Conservation (phyloP, 305 asterid species). For the Plantago coronopus region DNA sequence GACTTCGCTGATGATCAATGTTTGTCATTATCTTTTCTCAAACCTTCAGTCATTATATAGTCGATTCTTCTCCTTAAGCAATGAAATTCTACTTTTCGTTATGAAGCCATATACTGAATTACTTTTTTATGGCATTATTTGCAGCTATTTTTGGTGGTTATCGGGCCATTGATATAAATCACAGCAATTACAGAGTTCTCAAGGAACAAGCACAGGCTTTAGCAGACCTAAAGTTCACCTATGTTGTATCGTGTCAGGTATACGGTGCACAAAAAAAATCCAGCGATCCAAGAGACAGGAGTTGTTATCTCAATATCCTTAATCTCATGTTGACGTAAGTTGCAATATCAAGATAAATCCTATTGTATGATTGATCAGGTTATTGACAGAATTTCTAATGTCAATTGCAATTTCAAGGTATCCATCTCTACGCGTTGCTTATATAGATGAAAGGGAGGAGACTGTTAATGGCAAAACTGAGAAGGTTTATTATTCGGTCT, state of each 20-base stretch:
- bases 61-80: conserved; percentile 6
- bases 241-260: conserved; percentile 93
- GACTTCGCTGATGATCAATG: conserved; percentile 69
- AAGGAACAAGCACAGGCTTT: conserved; percentile 75
- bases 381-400: conserved; percentile 18
- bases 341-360: conserved; percentile 21
- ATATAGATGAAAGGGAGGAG: conserved; percentile 92
- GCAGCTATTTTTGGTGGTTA: conserved; percentile 87
- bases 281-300: conserved; percentile 57
- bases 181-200: conserved; percentile 46
- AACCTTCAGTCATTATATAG: neutral
- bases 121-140: conserved; percentile 7
- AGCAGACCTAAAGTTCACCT: conserved; percentile 96
- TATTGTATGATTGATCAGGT: conserved; percentile 10
- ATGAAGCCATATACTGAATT: conserved; percentile 16
- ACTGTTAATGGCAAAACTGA: conserved; percentile 43
- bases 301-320: conserved; percentile 78
- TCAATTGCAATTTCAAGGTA: conserved; percentile 48
- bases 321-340: conserved; percentile 93
- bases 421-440: conserved; percentile 98
- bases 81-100: conserved; percentile 16
- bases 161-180: conserved; percentile 54
- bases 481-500: conserved; percentile 86
- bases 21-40: neutral
- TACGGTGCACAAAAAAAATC: conserved; percentile 97